phyloP scores from a whole-genome alignment of 768 basidiomycete species.

The Mycena leptocephala region DNA sequence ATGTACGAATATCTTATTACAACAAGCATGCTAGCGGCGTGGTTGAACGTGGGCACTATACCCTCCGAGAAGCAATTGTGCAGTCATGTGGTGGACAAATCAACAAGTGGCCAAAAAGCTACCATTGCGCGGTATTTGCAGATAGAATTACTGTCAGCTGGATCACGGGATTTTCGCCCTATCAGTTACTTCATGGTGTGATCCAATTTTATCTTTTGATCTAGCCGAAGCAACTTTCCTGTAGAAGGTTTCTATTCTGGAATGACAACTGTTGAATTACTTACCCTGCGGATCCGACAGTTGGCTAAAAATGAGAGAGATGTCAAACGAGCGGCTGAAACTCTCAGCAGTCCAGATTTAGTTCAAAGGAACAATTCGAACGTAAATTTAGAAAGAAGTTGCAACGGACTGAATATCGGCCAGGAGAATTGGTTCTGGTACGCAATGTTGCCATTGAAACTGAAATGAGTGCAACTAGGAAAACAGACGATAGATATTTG shows the following conservation, averaged over 20 bases:
- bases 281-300: constrained; percentile 43
- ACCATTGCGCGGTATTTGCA: constrained; percentile 22
- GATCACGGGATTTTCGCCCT: constrained; percentile 40
- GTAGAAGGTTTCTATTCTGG: constrained; percentile 31
- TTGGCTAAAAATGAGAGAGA: constrained; percentile 39
- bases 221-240: constrained; percentile 48
- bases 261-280: constrained; percentile 35
- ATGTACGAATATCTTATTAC: not conserved
- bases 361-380: constrained; percentile 43
- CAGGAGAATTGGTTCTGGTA: too few relatives aligned
- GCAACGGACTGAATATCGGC: too few relatives aligned
- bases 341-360: constrained; percentile 35
- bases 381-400: not conserved
- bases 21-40: not conserved
- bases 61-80: not conserved
- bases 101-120: constrained; percentile 22
- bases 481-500: too few relatives aligned
- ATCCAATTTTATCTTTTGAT: constrained; percentile 46
- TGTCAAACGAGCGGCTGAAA: constrained; percentile 33
- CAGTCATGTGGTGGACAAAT: constrained; percentile 9
- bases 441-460: too few relatives aligned
- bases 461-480: too few relatives aligned
- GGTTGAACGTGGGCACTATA: not conserved
- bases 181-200: constrained; percentile 35
- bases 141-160: constrained; percentile 33